phyloP scores from a whole-genome alignment of 139 green algal species.

The Chlorella sp. region DNA sequence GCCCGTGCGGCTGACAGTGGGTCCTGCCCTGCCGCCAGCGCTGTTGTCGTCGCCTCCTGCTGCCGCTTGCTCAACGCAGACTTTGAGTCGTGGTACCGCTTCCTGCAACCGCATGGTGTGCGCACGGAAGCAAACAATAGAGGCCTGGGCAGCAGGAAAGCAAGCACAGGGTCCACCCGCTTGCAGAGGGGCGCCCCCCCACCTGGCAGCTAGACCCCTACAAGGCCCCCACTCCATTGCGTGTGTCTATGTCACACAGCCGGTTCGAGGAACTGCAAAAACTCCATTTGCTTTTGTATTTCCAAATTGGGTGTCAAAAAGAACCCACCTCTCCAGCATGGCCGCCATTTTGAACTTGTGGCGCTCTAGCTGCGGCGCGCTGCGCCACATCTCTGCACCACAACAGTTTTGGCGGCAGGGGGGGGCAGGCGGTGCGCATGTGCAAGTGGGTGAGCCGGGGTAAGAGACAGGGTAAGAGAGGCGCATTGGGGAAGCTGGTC shows the following conservation, averaged over 20 bases:
- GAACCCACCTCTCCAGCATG: background rate
- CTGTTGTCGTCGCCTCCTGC: constrained; percentile 5
- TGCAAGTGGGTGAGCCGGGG: background rate
- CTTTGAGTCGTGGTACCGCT: background rate
- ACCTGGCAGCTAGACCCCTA: background rate
- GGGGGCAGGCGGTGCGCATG: background rate
- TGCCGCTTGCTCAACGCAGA: background rate
- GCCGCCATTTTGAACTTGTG: background rate
- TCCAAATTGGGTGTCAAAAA: no score
- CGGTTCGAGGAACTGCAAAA: no score
- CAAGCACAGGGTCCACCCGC: background rate
- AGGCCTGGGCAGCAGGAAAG: background rate
- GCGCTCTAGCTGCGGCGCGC: background rate
- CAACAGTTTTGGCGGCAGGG: background rate
- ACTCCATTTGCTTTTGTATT: no score
- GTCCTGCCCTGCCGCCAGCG: constrained; percentile 15
- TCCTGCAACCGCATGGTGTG: background rate
- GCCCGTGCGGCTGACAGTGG: constrained; percentile 1
- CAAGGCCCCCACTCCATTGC: background rate
- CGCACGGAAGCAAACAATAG: background rate
- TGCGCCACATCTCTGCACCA: constrained; percentile 16
- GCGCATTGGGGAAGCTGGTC: background rate
- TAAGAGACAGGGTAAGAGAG: background rate
- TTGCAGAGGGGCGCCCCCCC: no score
- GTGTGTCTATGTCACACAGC: background rate